phyloP scores from a whole-genome alignment of 768 basidiomycete genomes.

The Russula foetens region DNA sequence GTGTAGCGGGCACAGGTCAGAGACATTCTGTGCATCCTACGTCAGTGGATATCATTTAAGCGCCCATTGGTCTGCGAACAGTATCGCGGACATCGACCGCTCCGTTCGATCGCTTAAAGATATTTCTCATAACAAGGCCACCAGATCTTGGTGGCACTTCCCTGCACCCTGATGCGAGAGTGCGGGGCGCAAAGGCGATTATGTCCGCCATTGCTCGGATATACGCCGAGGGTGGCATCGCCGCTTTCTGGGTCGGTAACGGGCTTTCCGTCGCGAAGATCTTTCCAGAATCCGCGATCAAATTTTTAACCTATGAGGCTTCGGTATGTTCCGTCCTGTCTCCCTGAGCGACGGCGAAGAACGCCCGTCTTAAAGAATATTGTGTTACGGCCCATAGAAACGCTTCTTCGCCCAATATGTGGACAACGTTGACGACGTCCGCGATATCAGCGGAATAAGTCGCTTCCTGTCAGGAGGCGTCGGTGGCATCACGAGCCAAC shows the following conservation, averaged over 20 bases:
- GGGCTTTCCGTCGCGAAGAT: slow-evolving; percentile 92
- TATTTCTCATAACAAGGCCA: slow-evolving; percentile 89
- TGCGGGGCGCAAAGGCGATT: slow-evolving; percentile 58
- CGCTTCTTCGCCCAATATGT: slow-evolving; percentile 85
- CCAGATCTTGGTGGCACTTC: slow-evolving; percentile 59
- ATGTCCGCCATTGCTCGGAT: slow-evolving; percentile 67
- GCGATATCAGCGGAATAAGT: slow-evolving; percentile 67
- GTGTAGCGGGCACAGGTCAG: slow-evolving; percentile 88
- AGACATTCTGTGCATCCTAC: neutral
- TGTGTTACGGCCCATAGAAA: slow-evolving; percentile 49
- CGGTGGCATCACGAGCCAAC: slow-evolving; percentile 89
- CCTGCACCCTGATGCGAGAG: slow-evolving; percentile 34
- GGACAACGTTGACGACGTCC: slow-evolving; percentile 81
- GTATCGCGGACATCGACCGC: slow-evolving; percentile 96
- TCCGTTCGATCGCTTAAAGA: slow-evolving; percentile 93
- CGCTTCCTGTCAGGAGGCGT: slow-evolving; percentile 94
- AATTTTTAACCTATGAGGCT: slow-evolving; percentile 93
- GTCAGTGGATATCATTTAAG: neutral
- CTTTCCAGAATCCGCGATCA: slow-evolving; percentile 97
- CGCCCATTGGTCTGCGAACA: slow-evolving; percentile 26
- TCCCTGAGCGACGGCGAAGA: neutral
- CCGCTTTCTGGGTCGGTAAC: slow-evolving; percentile 98
- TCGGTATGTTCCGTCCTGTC: slow-evolving; percentile 45
- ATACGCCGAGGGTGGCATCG: slow-evolving; percentile 81
- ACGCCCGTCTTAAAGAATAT: neutral